These are phyloP conservation scores for Populus hybrid DNA, from an alignment of 441 rosid genomes.

Conservation along the genomic window DNA sequence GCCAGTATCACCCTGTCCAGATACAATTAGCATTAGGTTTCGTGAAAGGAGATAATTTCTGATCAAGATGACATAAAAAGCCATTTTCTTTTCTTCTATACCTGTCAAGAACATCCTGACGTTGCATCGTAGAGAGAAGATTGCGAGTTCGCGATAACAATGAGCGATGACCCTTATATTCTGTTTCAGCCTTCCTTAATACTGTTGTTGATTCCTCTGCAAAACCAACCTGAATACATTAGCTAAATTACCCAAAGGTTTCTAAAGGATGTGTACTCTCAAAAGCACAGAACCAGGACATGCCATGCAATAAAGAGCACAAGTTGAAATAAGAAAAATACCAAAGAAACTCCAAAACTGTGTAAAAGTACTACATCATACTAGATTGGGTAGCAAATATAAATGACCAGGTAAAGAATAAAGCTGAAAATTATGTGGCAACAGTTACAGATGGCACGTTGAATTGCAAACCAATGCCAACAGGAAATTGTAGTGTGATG, in stretches of 20 bases:
- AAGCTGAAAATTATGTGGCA: not conserved
- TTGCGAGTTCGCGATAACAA: constrained; percentile 74
- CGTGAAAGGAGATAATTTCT: not conserved
- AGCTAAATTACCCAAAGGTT: constrained; percentile 8
- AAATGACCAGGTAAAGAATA: not conserved
- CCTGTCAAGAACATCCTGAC: constrained; percentile 90
- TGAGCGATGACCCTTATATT: constrained; percentile 90
- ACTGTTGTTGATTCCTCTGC: constrained; percentile 86
- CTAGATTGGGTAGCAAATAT: not conserved
- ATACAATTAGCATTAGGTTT: constrained; percentile 19
- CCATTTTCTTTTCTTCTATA: constrained; percentile 13
- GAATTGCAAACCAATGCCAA: not conserved
- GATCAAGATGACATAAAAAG: not conserved
- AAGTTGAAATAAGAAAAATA: not conserved
- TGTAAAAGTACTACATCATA: not conserved
- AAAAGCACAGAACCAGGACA: not conserved
- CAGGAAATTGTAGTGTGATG: not conserved
- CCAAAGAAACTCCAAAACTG: not conserved
- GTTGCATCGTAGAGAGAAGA: constrained; percentile 90
- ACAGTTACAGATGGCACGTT: not conserved
- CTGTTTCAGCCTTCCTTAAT: constrained; percentile 79
- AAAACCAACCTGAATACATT: constrained; percentile 11
- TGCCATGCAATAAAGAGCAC: not conserved
- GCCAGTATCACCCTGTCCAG: constrained; percentile 58
- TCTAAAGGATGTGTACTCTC: not conserved